Evolutionary conservation across 345 rosid species (phyloP).

Genomic region (Garcia nutans): DNA sequence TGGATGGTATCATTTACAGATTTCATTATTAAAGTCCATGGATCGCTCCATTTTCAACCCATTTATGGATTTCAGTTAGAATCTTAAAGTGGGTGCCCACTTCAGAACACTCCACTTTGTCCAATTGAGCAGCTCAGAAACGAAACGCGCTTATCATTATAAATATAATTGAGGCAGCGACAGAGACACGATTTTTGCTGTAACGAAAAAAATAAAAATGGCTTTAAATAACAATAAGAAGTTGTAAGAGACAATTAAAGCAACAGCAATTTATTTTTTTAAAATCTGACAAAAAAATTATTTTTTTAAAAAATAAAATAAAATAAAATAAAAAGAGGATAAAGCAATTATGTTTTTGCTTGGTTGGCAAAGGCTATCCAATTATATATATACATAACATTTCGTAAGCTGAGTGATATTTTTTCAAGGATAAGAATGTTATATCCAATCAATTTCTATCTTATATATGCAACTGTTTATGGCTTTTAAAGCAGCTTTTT

Average conservation of each 20-base stretch:
- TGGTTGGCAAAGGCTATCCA: background rate
- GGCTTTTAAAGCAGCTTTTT: background rate
- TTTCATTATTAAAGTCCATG: background rate
- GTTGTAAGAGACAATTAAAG: background rate
- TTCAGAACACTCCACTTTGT: no score
- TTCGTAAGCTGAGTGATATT: background rate
- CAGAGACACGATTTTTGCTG: background rate
- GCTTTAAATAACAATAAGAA: background rate
- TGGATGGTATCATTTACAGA: no score
- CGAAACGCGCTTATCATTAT: no score
- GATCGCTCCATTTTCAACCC: background rate
- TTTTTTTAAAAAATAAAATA: background rate
- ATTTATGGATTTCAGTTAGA: no score
- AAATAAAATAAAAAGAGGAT: no score
- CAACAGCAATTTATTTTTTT: background rate
- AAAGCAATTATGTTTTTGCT: background rate
- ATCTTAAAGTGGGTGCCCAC: background rate
- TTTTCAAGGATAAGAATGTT: conserved; percentile 18
- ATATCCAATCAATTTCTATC: background rate
- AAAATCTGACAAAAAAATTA: no score
- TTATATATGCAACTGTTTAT: background rate
- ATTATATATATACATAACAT: background rate
- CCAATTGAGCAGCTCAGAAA: no score
- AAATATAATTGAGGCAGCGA: no score
- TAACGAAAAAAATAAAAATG: background rate